Conservation (phyloP, 2,329 filamentous ascomycete species). For the Scorias spongiosa region DNA sequence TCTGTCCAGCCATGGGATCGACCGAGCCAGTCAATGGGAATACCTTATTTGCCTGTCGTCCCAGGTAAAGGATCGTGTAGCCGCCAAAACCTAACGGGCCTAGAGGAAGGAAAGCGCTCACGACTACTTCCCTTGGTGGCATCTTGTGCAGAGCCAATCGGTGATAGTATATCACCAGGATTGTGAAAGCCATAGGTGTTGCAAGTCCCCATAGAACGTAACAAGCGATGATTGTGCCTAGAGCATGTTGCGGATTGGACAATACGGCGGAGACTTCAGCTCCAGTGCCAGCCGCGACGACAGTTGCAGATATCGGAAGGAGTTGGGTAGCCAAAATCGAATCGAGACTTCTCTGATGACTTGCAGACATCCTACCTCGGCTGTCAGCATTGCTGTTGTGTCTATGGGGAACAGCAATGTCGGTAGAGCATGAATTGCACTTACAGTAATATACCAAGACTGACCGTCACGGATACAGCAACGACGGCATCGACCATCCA, state of each 20-base stretch:
- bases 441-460: slow-evolving; percentile 26
- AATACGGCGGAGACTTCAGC: slow-evolving; percentile 49
- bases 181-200: slow-evolving; percentile 43
- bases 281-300: slow-evolving; percentile 51
- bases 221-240: slow-evolving; percentile 46
- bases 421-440: not conserved
- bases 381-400: too few relatives aligned
- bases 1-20: slow-evolving; percentile 29
- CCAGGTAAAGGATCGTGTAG: slow-evolving; percentile 41
- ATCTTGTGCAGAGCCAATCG: slow-evolving; percentile 52
- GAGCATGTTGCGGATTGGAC: slow-evolving; percentile 37
- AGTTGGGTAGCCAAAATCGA: slow-evolving; percentile 49
- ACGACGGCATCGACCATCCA: slow-evolving; percentile 36
- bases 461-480: slow-evolving; percentile 22
- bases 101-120: slow-evolving; percentile 52
- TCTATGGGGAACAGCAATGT: too few relatives aligned
- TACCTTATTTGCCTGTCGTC: slow-evolving; percentile 26
- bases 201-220: slow-evolving; percentile 58
- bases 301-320: slow-evolving; percentile 50
- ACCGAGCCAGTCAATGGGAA: slow-evolving; percentile 20
- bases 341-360: slow-evolving; percentile 28
- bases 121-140: slow-evolving; percentile 51
- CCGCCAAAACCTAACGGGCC: slow-evolving; percentile 53
- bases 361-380: slow-evolving; percentile 9
- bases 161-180: slow-evolving; percentile 56